phyloP scores from a whole-genome alignment of 2,329 filamentous ascomycete genomes.

The Fusarium cyanostomum region DNA sequence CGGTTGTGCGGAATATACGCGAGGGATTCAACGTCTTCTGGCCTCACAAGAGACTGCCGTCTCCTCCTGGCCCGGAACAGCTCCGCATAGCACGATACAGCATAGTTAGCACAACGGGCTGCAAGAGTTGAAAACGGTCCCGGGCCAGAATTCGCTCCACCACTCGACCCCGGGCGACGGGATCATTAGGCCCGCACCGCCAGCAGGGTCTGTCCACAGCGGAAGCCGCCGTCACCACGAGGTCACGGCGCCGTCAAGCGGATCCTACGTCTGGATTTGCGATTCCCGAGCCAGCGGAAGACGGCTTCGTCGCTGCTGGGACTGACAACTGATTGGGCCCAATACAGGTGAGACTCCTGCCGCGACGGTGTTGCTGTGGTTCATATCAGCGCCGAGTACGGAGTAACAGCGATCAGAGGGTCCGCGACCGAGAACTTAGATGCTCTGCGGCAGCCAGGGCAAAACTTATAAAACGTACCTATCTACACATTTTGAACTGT shows the following conservation, averaged over 20 bases:
- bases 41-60: constrained; percentile 13
- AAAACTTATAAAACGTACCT: constrained; percentile 7
- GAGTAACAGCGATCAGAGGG: background rate
- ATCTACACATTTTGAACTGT: constrained; percentile 1
- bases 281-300: constrained; percentile 26
- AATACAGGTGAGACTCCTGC: constrained; percentile 19
- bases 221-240: constrained; percentile 35
- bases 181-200: constrained; percentile 36
- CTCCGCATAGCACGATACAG: constrained; percentile 28
- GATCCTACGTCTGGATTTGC: constrained; percentile 29
- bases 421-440: background rate
- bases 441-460: background rate
- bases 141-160: constrained; percentile 20
- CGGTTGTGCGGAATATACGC: constrained; percentile 28
- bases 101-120: constrained; percentile 12
- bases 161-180: constrained; percentile 27
- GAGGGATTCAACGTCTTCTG: constrained; percentile 32
- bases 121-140: constrained; percentile 20
- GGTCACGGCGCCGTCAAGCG: constrained; percentile 37
- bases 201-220: constrained; percentile 33
- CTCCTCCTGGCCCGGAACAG: constrained; percentile 26
- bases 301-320: constrained; percentile 19
- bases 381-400: constrained; percentile 8
- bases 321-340: constrained; percentile 16
- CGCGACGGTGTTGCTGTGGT: constrained; percentile 8